Evolutionary conservation across 164 flowering plant genomes (phyloP).

Genomic region (Litsea cubeba): DNA sequence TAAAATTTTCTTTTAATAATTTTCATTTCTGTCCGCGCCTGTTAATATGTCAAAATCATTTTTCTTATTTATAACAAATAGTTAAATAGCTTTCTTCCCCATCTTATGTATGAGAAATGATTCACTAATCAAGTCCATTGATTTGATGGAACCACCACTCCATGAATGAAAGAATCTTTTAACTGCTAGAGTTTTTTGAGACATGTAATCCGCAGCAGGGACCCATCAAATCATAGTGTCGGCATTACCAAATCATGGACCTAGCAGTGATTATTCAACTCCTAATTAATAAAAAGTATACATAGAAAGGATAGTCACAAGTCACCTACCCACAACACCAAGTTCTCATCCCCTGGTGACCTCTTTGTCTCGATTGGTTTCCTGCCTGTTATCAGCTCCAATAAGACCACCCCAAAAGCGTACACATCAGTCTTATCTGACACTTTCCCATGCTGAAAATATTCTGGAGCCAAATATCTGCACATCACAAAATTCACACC

Average conservation of each 20-base stretch:
- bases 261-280: too few species aligned
- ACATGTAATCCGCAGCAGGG: not conserved
- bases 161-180: not conserved
- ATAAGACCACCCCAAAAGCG: conserved; percentile 82
- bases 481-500: conserved; percentile 2
- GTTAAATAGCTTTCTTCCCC: too few species aligned
- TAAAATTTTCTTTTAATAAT: too few species aligned
- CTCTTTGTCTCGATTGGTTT: conserved; percentile 77
- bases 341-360: conserved; percentile 73
- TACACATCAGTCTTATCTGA: conserved; percentile 93
- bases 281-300: too few species aligned
- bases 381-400: conserved; percentile 81
- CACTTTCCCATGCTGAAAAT: conserved; percentile 93
- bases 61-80: too few species aligned
- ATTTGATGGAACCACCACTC: not conserved
- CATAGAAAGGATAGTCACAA: not conserved
- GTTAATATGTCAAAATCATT: too few species aligned
- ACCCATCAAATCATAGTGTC: too few species aligned
- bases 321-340: conserved; percentile 76
- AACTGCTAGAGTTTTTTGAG: not conserved
- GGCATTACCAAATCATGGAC: too few species aligned
- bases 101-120: not conserved
- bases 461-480: conserved; percentile 96
- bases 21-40: too few species aligned
- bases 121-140: not conserved